phyloP scores from a whole-genome alignment of 164 flowering plant genomes.

The Santalum album region DNA sequence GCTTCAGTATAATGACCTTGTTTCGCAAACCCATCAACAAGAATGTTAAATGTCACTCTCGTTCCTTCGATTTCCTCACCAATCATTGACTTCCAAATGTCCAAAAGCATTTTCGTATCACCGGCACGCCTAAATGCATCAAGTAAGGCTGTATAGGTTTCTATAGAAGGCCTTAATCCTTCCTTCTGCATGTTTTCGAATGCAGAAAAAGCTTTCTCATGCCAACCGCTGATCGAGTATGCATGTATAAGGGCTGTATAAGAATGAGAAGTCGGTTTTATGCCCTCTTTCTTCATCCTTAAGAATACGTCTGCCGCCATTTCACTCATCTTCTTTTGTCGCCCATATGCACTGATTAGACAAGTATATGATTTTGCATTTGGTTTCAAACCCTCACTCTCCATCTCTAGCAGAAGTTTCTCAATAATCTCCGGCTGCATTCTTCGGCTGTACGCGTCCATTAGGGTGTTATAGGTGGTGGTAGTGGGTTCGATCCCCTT shows the following conservation, averaged over 20 bases:
- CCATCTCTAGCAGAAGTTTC: slow-evolving; percentile 69
- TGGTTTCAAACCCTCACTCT: slow-evolving; percentile 57
- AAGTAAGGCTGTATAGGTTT: slow-evolving; percentile 80
- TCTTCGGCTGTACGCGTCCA: slow-evolving; percentile 85
- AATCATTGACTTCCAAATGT: slow-evolving; percentile 76
- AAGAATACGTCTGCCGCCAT: slow-evolving; percentile 83
- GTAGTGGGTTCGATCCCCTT: slow-evolving; percentile 60
- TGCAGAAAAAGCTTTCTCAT: slow-evolving; percentile 63
- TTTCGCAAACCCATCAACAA: slow-evolving; percentile 87
- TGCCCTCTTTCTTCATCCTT: slow-evolving; percentile 73
- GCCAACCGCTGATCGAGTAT: slow-evolving; percentile 75
- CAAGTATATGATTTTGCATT: slow-evolving; percentile 77
- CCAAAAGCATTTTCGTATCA: slow-evolving; percentile 55
- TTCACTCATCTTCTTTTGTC: slow-evolving; percentile 78
- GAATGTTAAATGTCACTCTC: slow-evolving; percentile 67
- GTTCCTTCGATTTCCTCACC: slow-evolving; percentile 63
- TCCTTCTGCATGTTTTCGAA: slow-evolving; percentile 71
- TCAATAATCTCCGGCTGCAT: slow-evolving; percentile 85
- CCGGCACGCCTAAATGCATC: slow-evolving; percentile 90
- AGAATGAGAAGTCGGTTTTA: slow-evolving; percentile 72
- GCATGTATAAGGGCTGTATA: slow-evolving; percentile 91
- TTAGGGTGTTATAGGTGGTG: slow-evolving; percentile 69
- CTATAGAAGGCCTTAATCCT: slow-evolving; percentile 65
- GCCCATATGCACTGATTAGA: slow-evolving; percentile 83
- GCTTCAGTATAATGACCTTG: slow-evolving; percentile 81